Base-by-base conservation (phyloP, 305 asterid genomes). In the Solanum aculeatissimum region DNA sequence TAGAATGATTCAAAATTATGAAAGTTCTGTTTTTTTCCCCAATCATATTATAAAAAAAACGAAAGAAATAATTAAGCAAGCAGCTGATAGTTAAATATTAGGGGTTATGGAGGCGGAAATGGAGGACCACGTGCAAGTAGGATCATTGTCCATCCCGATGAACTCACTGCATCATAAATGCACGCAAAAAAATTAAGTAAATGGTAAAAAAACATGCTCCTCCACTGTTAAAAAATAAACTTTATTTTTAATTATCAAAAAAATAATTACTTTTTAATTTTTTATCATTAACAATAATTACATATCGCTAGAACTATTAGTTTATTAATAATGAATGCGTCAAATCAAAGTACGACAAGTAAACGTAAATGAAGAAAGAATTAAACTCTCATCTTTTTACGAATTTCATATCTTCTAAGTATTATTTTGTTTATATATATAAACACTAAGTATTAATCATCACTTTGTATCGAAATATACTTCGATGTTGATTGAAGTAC, bases 121-220 rank as follows among this genome's bases (percentile, higher is more conserved):
- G 87, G 92, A 90, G 92, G 93, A 86, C 95, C 97, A 94, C 93
- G 92, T 92, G 98, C 93, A 91, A 81, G 91, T 79, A 86, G 63
- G 91, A 93, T 90, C 93, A 86, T 85, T 90, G 92, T 89, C 93
- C 90, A 85, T 88, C 92, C 94, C 92, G 84, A 92, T 72, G 89
- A 88, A 91, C 88, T 88, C 85, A 87, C 74, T 55, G 81, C 42
- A 66, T 57, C 71, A 82, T 57, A 85, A 91, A 83, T 85, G 45
- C 89, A 68, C 85, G 71, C 13, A 68, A 82, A 78, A 74, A 87
- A 60, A 10, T 2, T 5, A 32, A 23, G 68, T 60, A 23, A 23
- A 60, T 21, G 25, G 68, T 60, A 11, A 60, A 21, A 40, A 35
- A 5, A 35, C 7, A 35, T 35, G 40, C 6, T 35, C 40, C 40